Base-by-base conservation (phyloP, 228 moss, liverwort and hornwort genomes). In the Sphagnum fallax region DNA sequence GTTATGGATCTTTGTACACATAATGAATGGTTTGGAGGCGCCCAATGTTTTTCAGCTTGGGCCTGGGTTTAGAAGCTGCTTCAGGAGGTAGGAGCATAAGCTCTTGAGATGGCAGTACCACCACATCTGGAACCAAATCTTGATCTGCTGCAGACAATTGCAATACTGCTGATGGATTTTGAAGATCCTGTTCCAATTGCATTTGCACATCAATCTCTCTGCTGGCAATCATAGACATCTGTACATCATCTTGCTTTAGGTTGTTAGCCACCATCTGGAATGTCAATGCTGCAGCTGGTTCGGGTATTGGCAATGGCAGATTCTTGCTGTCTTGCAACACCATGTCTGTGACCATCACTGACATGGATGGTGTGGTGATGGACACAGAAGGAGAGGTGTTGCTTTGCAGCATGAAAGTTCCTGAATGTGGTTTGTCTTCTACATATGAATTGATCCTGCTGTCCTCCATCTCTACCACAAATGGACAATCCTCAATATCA, bases 21-120 rank as follows among this genome's bases (percentile, higher is more conserved):
- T 90, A 87, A 71, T 92, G 92, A 48, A 87, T 82, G 4, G 95
- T 92, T 70, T 90, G 82, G 47, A 92, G 86, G 68, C 95, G 90
- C 51, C 85, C 89, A 61, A 81, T 68, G 51, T 78, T 84, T 71
- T 90, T 95, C n/a, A 92, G 68, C 71, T 90, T 81, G 1, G 89
- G 89, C 6, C 77, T 75, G 60, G 95, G 82, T 52, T 76, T 62
- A 0, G 12, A 75, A 55, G 82, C 86, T 12, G 68, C 15, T 71
- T 47, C 71, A 10, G 79, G 74, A 65, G 86, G 84, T 47, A 95
- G 57, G 4, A 77, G 13, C 7, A 95, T 78, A 62, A 95, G 68
- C 5, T 83, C 89, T 8, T 68, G 80, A 47, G 80, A 84, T 0
- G 65, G 61, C 32, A 69, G 32, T 32, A 32, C 32, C 32, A 3